phyloP scores from a whole-genome alignment of 2,329 filamentous ascomycete genomes.

The Penicillium polonicum region DNA sequence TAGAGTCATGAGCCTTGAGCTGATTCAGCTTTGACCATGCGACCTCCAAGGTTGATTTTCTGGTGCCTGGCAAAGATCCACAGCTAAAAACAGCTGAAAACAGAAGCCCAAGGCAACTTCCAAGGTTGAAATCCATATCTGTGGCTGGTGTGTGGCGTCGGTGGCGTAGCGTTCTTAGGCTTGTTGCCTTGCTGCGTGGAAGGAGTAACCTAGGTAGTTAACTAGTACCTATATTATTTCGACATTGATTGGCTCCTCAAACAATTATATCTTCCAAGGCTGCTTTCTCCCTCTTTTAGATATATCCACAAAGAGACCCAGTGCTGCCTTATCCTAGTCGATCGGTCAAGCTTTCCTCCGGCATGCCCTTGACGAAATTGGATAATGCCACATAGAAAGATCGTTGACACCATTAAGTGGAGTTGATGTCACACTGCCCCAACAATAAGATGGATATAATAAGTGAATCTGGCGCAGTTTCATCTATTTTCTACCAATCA shows the following conservation, averaged over 20 bases:
- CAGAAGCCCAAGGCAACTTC: not conserved
- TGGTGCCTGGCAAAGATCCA: not conserved
- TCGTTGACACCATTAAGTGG: not conserved
- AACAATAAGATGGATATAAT: not conserved
- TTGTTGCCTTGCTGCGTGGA: not conserved
- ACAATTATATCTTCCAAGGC: not conserved
- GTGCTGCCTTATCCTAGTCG: not conserved
- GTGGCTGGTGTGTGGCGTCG: not conserved
- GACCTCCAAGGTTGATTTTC: not conserved
- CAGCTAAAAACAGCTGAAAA: not conserved
- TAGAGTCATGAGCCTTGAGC: constrained; percentile 20
- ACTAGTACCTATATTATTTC: too few relatives aligned
- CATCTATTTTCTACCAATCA: not conserved
- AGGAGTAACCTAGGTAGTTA: too few relatives aligned
- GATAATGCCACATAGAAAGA: not conserved
- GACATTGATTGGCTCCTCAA: not conserved
- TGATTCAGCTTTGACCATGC: constrained; percentile 10
- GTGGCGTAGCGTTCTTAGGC: not conserved
- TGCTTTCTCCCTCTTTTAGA: not conserved
- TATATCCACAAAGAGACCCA: not conserved
- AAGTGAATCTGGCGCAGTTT: not conserved
- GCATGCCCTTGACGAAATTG: not conserved
- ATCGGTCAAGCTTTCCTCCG: not conserved
- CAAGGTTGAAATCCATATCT: not conserved
- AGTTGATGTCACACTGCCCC: not conserved